Evolutionary conservation across 169 alveolate species (phyloP).

Genomic region (Plasmodium adleri): DNA sequence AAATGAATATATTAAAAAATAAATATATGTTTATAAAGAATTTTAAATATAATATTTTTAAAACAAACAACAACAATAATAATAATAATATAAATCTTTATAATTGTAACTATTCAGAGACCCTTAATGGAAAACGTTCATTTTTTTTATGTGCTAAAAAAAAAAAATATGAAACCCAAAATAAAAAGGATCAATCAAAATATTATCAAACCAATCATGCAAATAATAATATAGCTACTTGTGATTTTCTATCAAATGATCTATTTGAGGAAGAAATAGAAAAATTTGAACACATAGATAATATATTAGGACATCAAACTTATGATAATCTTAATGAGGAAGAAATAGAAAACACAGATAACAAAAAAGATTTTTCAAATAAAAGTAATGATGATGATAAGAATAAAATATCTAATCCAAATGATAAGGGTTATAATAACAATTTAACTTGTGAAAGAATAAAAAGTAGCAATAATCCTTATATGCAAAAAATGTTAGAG

Average conservation of each 20-base stretch:
- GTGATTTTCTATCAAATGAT: not conserved
- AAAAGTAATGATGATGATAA: not conserved
- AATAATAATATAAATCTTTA: not conserved
- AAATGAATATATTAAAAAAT: too few relatives aligned
- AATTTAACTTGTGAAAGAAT: not conserved
- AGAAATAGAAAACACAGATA: not conserved
- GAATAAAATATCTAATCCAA: not conserved
- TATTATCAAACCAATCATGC: too few relatives aligned
- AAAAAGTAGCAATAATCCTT: slow-evolving; percentile 3
- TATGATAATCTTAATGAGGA: not conserved
- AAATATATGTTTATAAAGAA: not conserved
- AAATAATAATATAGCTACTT: not conserved
- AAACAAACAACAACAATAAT: not conserved
- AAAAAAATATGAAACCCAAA: not conserved
- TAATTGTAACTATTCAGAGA: too few relatives aligned
- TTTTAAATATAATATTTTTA: not conserved
- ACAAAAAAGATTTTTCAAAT: not conserved
- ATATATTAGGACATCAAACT: not conserved
- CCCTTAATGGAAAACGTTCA: not conserved
- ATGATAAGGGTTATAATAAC: not conserved
- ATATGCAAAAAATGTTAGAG: slow-evolving; percentile 59
- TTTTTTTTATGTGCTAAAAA: not conserved
- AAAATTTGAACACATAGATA: not conserved
- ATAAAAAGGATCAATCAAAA: not conserved
- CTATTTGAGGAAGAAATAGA: not conserved